Conservation (phyloP, 768 basidiomycete genomes). For the Mycena vulgaris region DNA sequence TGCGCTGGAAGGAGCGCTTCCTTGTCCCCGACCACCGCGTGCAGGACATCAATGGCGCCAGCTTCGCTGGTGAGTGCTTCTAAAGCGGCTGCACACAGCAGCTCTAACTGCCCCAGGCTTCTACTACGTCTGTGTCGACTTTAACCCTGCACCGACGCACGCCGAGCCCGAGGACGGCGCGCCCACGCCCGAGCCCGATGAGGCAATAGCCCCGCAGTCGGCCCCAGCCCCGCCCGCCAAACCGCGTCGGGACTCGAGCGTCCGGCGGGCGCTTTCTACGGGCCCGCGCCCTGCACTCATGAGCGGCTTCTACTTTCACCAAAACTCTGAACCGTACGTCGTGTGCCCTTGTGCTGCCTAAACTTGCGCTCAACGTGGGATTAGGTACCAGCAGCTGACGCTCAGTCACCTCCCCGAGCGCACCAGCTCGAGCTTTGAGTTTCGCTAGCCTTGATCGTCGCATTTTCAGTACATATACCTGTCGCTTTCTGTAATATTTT, state of each 20-base stretch:
- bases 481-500: constrained; percentile 32
- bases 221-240: constrained; percentile 50
- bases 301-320: constrained; percentile 95
- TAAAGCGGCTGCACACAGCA: constrained; percentile 15
- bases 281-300: constrained; percentile 75
- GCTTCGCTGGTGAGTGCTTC: constrained; percentile 85
- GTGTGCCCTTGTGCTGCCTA: too few species aligned
- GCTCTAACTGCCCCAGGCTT: constrained; percentile 71
- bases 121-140: constrained; percentile 96
- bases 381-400: constrained; percentile 92
- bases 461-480: constrained; percentile 18
- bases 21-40: constrained; percentile 96
- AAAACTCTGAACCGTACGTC: constrained; percentile 92
- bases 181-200: constrained; percentile 30
- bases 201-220: not conserved
- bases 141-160: constrained; percentile 73
- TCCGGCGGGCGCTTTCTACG: constrained; percentile 65
- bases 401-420: constrained; percentile 84
- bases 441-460: constrained; percentile 67
- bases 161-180: constrained; percentile 25
- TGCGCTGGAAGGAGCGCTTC: constrained; percentile 98
- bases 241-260: constrained; percentile 64
- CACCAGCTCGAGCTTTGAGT: constrained; percentile 86
- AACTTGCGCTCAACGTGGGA: too few species aligned
- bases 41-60: constrained; percentile 94